Evolutionary conservation across 768 basidiomycete genomes (phyloP).

Genomic region (Amanita muscaria): DNA sequence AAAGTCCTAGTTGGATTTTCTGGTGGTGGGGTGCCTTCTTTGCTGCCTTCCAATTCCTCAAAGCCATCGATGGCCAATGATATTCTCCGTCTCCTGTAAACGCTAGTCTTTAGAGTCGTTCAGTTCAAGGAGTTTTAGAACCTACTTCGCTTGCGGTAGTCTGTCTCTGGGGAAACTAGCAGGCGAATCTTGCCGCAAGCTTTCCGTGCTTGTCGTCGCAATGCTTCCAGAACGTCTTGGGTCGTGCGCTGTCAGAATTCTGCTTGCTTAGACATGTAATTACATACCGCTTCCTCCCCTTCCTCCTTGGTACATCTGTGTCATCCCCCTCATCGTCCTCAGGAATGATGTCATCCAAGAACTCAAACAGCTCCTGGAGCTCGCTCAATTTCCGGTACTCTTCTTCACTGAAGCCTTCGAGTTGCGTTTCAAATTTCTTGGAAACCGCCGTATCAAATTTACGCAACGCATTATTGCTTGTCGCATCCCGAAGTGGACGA

Average conservation of each 20-base stretch:
- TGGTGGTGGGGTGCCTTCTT: constrained; percentile 26
- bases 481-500: constrained; percentile 42
- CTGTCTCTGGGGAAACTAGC: constrained; percentile 20
- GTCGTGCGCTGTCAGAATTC: background rate
- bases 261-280: background rate
- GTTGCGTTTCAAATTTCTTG: constrained; percentile 65
- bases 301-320: constrained; percentile 29
- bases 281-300: constrained; percentile 40
- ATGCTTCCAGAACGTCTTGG: constrained; percentile 54
- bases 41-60: constrained; percentile 28
- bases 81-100: constrained; percentile 42
- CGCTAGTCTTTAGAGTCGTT: background rate
- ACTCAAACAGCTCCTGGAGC: constrained; percentile 56
- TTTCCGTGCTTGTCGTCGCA: constrained; percentile 33
- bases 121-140: background rate
- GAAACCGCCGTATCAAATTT: constrained; percentile 59
- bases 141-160: constrained; percentile 34
- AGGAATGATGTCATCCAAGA: constrained; percentile 65
- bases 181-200: constrained; percentile 16
- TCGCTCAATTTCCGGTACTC: constrained; percentile 59
- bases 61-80: constrained; percentile 43
- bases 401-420: constrained; percentile 65
- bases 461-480: constrained; percentile 56
- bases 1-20: constrained; percentile 40
- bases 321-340: constrained; percentile 53